phyloP scores from a whole-genome alignment of 108 stramenopile species.

The Conticribra weissflogii region DNA sequence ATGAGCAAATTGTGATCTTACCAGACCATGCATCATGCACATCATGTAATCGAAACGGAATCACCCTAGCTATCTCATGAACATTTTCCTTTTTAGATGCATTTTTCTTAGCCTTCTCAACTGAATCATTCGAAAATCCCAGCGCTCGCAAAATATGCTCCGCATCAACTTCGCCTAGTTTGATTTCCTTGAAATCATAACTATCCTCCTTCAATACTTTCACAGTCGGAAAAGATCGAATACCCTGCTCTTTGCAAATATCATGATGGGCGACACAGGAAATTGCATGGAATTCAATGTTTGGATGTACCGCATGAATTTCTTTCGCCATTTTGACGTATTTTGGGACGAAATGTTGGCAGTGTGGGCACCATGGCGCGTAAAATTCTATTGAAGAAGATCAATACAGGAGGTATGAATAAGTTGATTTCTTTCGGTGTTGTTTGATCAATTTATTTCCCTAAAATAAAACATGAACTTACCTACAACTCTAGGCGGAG shows the following conservation, averaged over 20 bases:
- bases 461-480: too few species aligned
- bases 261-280: constrained; percentile 64
- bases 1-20: too few species aligned
- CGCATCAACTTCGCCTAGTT: constrained; percentile 40
- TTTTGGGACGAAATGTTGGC: constrained; percentile 39
- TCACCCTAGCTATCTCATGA: background rate
- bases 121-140: constrained; percentile 25
- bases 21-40: background rate
- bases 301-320: constrained; percentile 27
- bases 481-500: constrained; percentile 44
- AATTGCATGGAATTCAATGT: constrained; percentile 75
- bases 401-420: too few species aligned
- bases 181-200: constrained; percentile 21
- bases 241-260: constrained; percentile 59
- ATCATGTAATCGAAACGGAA: background rate
- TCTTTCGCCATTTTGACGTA: constrained; percentile 63
- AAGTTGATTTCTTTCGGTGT: too few species aligned
- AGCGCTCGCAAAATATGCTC: constrained; percentile 34
- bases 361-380: constrained; percentile 58
- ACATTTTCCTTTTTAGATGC: background rate
- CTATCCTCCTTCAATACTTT: constrained; percentile 53
- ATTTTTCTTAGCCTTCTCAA: background rate
- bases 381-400: constrained; percentile 52
- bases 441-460: too few species aligned
- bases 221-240: constrained; percentile 57